Conservation (phyloP, 2,329 filamentous ascomycete genomes). For the Sporothrix sp. region DNA sequence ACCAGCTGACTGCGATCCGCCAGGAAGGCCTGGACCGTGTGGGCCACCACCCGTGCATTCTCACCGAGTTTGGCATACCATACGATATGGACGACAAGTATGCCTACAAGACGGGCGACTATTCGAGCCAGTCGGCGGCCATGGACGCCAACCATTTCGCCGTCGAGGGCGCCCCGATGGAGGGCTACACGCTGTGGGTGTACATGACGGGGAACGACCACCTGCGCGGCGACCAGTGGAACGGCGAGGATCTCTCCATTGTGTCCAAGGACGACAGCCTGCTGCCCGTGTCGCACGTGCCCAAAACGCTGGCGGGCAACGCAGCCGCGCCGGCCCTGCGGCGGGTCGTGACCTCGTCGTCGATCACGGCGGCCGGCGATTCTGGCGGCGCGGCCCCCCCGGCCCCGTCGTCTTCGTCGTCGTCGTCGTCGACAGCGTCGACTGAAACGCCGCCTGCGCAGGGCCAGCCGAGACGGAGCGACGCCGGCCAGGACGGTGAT, state of each 20-base stretch:
- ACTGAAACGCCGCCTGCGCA: slow-evolving; percentile 18
- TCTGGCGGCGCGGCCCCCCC: too few species aligned
- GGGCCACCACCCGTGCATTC: slow-evolving; percentile 77
- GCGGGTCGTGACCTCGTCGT: slow-evolving; percentile 22
- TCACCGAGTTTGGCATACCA: slow-evolving; percentile 94
- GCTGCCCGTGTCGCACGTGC: slow-evolving; percentile 42
- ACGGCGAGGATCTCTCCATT: slow-evolving; percentile 92
- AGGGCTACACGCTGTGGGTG: slow-evolving; percentile 83
- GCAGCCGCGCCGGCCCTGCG: slow-evolving; percentile 34
- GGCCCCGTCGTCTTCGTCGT: slow-evolving; percentile 27
- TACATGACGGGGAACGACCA: slow-evolving; percentile 81
- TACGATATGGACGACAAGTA: slow-evolving; percentile 98
- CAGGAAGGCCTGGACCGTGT: slow-evolving; percentile 83
- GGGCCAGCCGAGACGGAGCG: slow-evolving; percentile 19
- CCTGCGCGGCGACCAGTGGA: slow-evolving; percentile 87
- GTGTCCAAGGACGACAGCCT: slow-evolving; percentile 72
- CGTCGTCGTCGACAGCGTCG: slow-evolving; percentile 23
- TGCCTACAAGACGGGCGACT: slow-evolving; percentile 92
- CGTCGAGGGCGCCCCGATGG: slow-evolving; percentile 71
- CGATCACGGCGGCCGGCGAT: slow-evolving; percentile 27
- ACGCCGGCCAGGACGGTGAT: slow-evolving; percentile 40
- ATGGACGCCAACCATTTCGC: slow-evolving; percentile 96
- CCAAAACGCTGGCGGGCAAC: slow-evolving; percentile 27
- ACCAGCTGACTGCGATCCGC: slow-evolving; percentile 73
- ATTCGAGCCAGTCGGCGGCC: slow-evolving; percentile 80